Conservation (phyloP, 768 basidiomycete genomes). For the Mycena epipterygia region DNA sequence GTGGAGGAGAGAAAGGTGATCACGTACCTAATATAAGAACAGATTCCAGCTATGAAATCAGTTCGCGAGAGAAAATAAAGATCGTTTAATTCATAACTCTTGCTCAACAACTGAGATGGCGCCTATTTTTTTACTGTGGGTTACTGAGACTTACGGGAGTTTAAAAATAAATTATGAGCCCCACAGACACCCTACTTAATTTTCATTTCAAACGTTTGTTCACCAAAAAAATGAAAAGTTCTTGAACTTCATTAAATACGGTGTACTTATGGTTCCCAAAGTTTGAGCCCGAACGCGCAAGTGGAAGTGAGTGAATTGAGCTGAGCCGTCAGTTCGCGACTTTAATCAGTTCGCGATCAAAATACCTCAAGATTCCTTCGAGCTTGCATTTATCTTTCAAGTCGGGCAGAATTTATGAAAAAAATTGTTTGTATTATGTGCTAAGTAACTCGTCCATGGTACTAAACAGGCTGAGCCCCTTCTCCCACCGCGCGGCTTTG, state of each 20-base stretch:
- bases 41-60: neutral
- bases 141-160: no score
- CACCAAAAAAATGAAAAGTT: no score
- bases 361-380: neutral
- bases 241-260: no score
- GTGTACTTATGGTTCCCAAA: no score
- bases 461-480: neutral
- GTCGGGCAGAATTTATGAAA: neutral
- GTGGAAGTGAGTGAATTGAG: no score
- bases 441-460: neutral
- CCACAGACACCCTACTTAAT: no score
- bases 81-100: neutral
- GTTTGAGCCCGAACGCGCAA: no score
- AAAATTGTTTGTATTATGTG: neutral
- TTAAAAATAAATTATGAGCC: no score
- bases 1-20: neutral
- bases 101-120: neutral
- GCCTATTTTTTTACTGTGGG: neutral
- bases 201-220: no score
- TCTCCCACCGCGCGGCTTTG: neutral
- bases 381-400: neutral
- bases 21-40: neutral
- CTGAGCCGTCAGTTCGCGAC: no score
- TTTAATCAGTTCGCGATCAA: no score
- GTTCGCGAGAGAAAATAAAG: neutral